phyloP scores from a whole-genome alignment of 805 yeast genomes.

The Monosporozyma solicola region DNA sequence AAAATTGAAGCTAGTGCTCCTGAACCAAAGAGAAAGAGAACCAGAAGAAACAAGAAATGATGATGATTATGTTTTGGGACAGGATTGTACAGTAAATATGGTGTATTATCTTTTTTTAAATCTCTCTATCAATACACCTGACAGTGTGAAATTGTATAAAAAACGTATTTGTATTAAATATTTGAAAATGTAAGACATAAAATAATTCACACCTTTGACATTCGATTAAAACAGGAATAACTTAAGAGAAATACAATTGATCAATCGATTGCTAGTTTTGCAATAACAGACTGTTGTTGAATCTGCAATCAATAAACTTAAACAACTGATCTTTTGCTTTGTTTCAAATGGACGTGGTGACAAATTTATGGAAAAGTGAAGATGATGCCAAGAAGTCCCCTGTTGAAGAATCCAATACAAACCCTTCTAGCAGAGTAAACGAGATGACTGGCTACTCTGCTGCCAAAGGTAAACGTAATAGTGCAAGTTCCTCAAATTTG shows the following conservation, averaged over 20 bases:
- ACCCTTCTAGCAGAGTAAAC: background rate
- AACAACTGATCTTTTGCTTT: no score
- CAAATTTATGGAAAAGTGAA: background rate
- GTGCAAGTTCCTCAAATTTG: background rate
- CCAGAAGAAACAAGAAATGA: background rate
- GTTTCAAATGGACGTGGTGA: background rate
- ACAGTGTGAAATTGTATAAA: background rate
- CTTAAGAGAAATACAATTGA: background rate
- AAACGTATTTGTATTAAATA: background rate
- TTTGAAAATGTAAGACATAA: background rate
- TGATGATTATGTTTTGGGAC: background rate
- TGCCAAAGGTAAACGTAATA: background rate
- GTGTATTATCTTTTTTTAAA: no score
- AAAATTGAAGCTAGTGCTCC: constrained; percentile 11
- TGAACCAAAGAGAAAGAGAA: constrained; percentile 2
- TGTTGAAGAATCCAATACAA: background rate
- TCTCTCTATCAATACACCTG: no score
- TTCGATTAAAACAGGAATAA: background rate
- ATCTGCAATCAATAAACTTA: background rate
- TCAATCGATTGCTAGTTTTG: background rate
- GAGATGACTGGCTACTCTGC: background rate
- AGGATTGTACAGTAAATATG: background rate
- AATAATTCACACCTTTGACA: background rate
- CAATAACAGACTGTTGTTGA: no score
- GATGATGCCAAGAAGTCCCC: background rate